Evolutionary conservation across 345 rosid genomes (phyloP), one percentile per base, ranked within the genome.

Genomic region (Eucalyptus fibrosa): DNA sequence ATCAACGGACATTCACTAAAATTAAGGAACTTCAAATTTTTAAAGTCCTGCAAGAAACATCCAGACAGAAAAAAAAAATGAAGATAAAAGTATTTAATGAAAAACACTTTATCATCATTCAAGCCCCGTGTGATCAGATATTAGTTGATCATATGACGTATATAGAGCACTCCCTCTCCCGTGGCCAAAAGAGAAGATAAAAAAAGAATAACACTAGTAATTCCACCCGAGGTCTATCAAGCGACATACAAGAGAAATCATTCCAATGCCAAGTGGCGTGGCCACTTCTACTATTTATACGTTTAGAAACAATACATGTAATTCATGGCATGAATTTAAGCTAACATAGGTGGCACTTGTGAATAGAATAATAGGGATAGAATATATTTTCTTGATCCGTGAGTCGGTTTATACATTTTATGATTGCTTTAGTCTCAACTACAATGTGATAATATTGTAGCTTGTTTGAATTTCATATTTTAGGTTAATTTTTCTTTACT

Each of bases 141-240:
- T 67, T 34, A 67, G 9, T 62, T 30, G 18, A 30, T 62, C 72
- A 30, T 62, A 62, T 30, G 18, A 9, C 7, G 9, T 62, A 62
- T 7, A 7, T 13, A 62, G 34, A 30, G 72, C 72, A 62, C 34
- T 62, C 72, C 34, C 34, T 62, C 34, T 62, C 72, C 69, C 4
- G 13, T 62, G 17, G 69, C 69, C 18, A 30, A n/a, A 62, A 14
- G 69, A 30, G 69, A 13, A 62, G 69, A 62, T 62, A 0, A 12
- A 12, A 62, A 28, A 6, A 2, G 7, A 62, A 1, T n/a, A 45
- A 45, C 1, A 45, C 1, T 45, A 9, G 2, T 45, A 7, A 42
- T 40, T 40, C 42, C 42, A 34, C 37, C 37, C 3, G 37, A 34
- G 37, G 37, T 34, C 37, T 34, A 34, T 34, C 37, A 34, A 34